Base-by-base conservation (phyloP, 192 early-diverging fungal genomes). In the Gorgonomyces haynaldii region DNA sequence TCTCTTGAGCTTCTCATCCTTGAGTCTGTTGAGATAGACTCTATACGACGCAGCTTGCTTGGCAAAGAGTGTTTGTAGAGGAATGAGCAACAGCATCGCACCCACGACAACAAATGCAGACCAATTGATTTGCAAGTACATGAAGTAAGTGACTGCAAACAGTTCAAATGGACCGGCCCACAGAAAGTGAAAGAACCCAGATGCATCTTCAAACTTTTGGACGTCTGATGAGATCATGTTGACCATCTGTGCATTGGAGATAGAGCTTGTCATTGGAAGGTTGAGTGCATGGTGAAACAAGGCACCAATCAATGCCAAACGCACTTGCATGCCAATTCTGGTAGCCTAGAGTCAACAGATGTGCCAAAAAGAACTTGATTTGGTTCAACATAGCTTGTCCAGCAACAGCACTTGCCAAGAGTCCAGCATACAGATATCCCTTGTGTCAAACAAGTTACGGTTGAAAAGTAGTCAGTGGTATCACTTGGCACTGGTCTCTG, bases 161-260 rank as follows among this genome's bases (percentile, higher is more conserved):
- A 60, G 23, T 47, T 75, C 62, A 9, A 75, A 20, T 2, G 72
- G 72, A 0, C 57, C 72, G 19, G 69, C 37, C 55, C 62, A 68
- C 24, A 69, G 45, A 45, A 45, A 71, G 29, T 67, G 58, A 19
- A 58, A 50, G 39, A 72, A 72, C 5, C 17, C 35, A 30, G 49
- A 32, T 25, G 42, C 43, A 48, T 74, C 66, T 50, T 74, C 71
- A 42, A 74, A 69, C 2, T 65, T 53, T 41, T 75, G 68, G 1
- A 75, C 72, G 40, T 75, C 72, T 37, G 63, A 69, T 19, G 65
- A 62, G 1, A 72, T 57, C 28, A 75, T 32, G 43, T 65, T 71
- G 31, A 65, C 52, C 39, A 75, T 75, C 15, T 56, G 39, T 2
- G 65, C 72, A 9, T 65, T 60, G 1, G 65, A 68, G 1, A 42